These are phyloP conservation scores for Teunomyces kruisii DNA, from an alignment of 805 yeast genomes.

Conservation along the genomic window DNA sequence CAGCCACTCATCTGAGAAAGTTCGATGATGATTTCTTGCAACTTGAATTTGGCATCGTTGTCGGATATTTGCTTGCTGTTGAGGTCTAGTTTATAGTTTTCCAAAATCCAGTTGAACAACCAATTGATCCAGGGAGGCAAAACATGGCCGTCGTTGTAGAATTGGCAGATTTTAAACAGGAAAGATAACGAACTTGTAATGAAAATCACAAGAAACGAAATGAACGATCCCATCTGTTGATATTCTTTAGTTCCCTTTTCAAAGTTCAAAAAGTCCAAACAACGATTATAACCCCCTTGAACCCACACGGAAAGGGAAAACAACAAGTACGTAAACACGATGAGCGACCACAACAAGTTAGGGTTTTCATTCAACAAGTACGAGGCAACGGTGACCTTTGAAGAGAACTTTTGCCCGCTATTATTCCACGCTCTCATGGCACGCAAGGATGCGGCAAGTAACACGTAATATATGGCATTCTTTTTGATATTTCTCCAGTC, in stretches of 20 bases:
- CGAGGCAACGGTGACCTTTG: slow-evolving; percentile 36
- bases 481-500: background rate
- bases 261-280: slow-evolving; percentile 13
- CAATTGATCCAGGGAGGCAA: slow-evolving; percentile 43
- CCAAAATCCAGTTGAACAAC: slow-evolving; percentile 29
- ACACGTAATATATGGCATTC: slow-evolving; percentile 1
- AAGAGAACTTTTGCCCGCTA: slow-evolving; percentile 80
- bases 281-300: slow-evolving; percentile 27
- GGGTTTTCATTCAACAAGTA: slow-evolving; percentile 33
- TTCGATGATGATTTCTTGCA: slow-evolving; percentile 24
- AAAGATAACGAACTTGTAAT: slow-evolving; percentile 46
- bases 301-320: slow-evolving; percentile 17
- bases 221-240: slow-evolving; percentile 22
- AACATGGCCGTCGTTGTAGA: slow-evolving; percentile 51
- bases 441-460: slow-evolving; percentile 45
- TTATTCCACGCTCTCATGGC: slow-evolving; percentile 80
- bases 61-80: slow-evolving; percentile 9
- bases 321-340: slow-evolving; percentile 37
- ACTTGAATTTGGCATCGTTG: slow-evolving; percentile 10
- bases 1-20: slow-evolving; percentile 25
- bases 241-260: slow-evolving; percentile 7
- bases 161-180: slow-evolving; percentile 56
- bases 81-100: slow-evolving; percentile 26
- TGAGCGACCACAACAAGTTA: slow-evolving; percentile 48
- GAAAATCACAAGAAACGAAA: slow-evolving; percentile 48